phyloP scores from a whole-genome alignment of 495 filamentous ascomycete genomes.

The Lepidopterella palustris region DNA sequence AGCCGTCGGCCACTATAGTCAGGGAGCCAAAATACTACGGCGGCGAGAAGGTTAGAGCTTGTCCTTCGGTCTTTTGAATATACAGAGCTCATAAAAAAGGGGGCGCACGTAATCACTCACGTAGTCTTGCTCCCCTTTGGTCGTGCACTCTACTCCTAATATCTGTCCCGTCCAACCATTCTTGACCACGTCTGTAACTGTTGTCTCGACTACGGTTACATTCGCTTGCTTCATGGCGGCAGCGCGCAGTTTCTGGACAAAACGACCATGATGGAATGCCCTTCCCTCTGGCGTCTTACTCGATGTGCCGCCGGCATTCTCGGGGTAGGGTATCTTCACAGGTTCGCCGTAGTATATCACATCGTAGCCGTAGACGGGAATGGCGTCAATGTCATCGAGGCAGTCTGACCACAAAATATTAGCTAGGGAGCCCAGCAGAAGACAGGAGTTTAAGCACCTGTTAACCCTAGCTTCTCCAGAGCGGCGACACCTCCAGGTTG shows the following conservation, averaged over 20 bases:
- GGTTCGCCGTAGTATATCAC: constrained; percentile 73
- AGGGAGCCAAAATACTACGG: constrained; percentile 73
- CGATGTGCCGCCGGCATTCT: constrained; percentile 14
- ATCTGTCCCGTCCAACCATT: constrained; percentile 43
- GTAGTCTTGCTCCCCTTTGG: constrained; percentile 52
- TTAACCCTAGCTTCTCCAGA: constrained; percentile 70
- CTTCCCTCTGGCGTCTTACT: constrained; percentile 37
- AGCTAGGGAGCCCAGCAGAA: neutral
- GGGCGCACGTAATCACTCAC: constrained; percentile 18
- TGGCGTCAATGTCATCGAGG: constrained; percentile 82
- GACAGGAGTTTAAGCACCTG: constrained; percentile 20
- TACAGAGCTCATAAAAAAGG: too few species aligned
- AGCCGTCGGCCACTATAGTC: constrained; percentile 88
- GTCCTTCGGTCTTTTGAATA: too few species aligned
- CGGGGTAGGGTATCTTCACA: constrained; percentile 70
- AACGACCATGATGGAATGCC: constrained; percentile 43
- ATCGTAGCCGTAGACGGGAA: constrained; percentile 77
- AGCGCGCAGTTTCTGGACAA: constrained; percentile 37
- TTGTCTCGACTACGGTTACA: constrained; percentile 46
- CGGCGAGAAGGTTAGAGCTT: neutral
- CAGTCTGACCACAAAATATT: constrained; percentile 45
- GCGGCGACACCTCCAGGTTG: constrained; percentile 87
- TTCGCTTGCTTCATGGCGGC: constrained; percentile 36
- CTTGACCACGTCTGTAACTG: constrained; percentile 42
- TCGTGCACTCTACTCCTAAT: constrained; percentile 67